Evolutionary conservation across 176 grass and related monocot genomes (phyloP).

Genomic region (Triticum turgidum): DNA sequence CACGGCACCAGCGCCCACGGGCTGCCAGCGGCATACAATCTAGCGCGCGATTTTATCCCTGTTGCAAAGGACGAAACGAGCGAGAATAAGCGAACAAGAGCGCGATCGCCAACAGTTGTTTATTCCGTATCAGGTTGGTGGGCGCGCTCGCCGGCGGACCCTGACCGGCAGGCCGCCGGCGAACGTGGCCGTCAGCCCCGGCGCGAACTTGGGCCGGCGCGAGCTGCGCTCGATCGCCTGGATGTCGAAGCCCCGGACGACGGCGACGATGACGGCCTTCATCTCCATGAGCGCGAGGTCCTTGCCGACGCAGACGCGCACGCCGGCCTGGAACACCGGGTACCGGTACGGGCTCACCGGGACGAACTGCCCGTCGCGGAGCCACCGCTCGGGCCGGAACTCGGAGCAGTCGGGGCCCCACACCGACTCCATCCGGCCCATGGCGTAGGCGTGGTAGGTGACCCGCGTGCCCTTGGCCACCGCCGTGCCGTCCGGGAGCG

Average conservation of each 20-base stretch:
- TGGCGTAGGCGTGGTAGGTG: slow-evolving; percentile 85
- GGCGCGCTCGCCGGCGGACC: slow-evolving; percentile 49
- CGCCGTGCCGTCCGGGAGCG: slow-evolving; percentile 61
- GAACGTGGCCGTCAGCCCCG: slow-evolving; percentile 75
- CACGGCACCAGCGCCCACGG: slow-evolving; percentile 24
- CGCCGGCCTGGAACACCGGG: slow-evolving; percentile 81
- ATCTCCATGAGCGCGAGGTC: slow-evolving; percentile 87
- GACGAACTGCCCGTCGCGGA: slow-evolving; percentile 59
- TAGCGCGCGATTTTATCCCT: slow-evolving; percentile 24
- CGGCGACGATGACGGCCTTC: slow-evolving; percentile 66
- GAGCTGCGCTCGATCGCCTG: slow-evolving; percentile 31
- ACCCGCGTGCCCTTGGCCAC: slow-evolving; percentile 58
- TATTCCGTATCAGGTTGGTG: slow-evolving; percentile 22
- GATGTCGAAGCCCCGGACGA: slow-evolving; percentile 61
- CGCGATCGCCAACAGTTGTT: slow-evolving; percentile 31
- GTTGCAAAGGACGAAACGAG: slow-evolving; percentile 8
- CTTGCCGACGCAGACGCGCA: slow-evolving; percentile 76
- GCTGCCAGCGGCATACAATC: slow-evolving; percentile 18
- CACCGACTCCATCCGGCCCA: slow-evolving; percentile 79
- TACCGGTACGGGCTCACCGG: slow-evolving; percentile 67
- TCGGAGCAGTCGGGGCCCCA: slow-evolving; percentile 79
- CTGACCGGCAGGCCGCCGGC: slow-evolving; percentile 64
- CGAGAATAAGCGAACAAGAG: background rate
- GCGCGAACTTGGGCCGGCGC: slow-evolving; percentile 56
- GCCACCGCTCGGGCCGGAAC: slow-evolving; percentile 83